phyloP scores from a whole-genome alignment of 192 early-diverging fungal species.

The Linnemannia hyalina region DNA sequence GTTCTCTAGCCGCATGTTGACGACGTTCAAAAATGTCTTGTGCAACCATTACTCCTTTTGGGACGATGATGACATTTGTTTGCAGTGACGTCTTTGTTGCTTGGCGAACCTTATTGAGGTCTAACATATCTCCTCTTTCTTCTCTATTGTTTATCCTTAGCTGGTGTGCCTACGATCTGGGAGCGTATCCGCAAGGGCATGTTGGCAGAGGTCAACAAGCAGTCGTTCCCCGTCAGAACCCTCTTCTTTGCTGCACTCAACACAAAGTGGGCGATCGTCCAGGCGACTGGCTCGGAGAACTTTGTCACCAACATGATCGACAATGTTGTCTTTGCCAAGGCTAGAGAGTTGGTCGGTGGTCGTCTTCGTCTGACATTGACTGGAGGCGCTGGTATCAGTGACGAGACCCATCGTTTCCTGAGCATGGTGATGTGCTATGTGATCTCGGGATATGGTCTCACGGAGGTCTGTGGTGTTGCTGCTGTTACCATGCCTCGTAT shows the following conservation, averaged over 20 bases:
- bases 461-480: constrained; percentile 72
- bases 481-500: constrained; percentile 59
- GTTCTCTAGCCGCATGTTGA: not conserved
- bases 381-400: constrained; percentile 80
- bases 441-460: constrained; percentile 81
- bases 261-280: constrained; percentile 65
- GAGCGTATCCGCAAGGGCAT: constrained; percentile 84
- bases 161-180: constrained; percentile 84
- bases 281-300: constrained; percentile 54
- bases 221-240: constrained; percentile 56
- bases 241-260: constrained; percentile 72
- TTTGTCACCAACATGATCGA: constrained; percentile 68
- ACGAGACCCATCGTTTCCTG: constrained; percentile 80
- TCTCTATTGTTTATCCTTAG: constrained; percentile 1
- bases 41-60: not conserved
- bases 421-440: constrained; percentile 71
- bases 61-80: not conserved
- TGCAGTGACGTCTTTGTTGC: not conserved
- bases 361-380: constrained; percentile 71
- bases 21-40: not conserved
- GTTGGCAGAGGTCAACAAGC: constrained; percentile 62
- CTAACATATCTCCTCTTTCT: not conserved
- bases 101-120: not conserved
- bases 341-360: constrained; percentile 78
- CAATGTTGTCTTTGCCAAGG: constrained; percentile 71